A percentile compares a stretch with the other conserved stretches of the same genome.
Conservation (phyloP, 208 protist genomes). For the Wallacemonas rigidus region DNA sequence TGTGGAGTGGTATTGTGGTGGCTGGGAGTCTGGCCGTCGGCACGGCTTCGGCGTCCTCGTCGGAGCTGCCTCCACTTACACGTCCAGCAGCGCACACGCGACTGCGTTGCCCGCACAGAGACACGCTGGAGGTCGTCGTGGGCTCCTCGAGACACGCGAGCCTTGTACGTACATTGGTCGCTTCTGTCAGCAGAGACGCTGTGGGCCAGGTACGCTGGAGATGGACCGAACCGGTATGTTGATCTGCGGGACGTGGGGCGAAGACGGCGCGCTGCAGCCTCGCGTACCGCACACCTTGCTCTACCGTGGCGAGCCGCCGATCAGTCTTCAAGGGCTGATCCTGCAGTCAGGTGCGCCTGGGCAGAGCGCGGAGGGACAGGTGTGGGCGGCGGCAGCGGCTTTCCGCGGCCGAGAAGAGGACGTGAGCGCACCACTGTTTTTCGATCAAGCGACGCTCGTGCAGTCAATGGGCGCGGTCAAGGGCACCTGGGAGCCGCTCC, state of each 20-base stretch:
- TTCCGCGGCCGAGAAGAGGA: conserved; percentile 9
- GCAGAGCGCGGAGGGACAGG: conserved; percentile 7
- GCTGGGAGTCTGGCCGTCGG: conserved; percentile 48
- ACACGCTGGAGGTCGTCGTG: neutral
- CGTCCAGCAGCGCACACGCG: neutral
- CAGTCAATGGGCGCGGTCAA: conserved; percentile 36
- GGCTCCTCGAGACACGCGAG: neutral
- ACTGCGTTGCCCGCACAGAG: no score
- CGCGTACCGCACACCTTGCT: conserved; percentile 24
- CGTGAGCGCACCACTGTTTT: conserved; percentile 21
- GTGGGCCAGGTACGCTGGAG: conserved; percentile 44
- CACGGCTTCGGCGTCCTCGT: conserved; percentile 68
- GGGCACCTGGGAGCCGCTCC: conserved; percentile 75
- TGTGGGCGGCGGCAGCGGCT: neutral
- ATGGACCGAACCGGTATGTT: conserved; percentile 49
- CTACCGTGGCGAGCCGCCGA: conserved; percentile 25
- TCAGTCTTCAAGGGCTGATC: conserved; percentile 41
- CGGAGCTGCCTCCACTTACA: conserved; percentile 10
- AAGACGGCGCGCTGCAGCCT: neutral
- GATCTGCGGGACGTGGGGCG: conserved; percentile 53
- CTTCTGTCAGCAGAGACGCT: conserved; percentile 34
- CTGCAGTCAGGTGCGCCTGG: conserved; percentile 29
- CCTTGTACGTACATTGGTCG: conserved; percentile 47
- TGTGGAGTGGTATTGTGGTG: conserved; percentile 47
- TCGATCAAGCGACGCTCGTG: conserved; percentile 47